A percentile compares a stretch with the other conserved stretches of the same genome.
phyloP scores from a whole-genome alignment of 768 basidiomycete genomes.

The Ramaria rubella region DNA sequence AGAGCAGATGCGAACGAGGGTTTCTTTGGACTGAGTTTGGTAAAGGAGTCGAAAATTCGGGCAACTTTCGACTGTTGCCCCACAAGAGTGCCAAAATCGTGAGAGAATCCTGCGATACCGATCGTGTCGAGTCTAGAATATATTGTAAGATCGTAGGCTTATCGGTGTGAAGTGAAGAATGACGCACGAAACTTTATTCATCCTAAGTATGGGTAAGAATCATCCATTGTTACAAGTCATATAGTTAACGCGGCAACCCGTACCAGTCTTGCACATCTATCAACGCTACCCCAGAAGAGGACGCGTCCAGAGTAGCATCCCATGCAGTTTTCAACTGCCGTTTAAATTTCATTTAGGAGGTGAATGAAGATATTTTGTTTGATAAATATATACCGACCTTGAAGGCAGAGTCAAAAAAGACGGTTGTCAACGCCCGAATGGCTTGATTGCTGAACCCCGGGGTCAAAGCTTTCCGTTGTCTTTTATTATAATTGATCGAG shows the following conservation, averaged over 20 bases:
- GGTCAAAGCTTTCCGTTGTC: too few species aligned
- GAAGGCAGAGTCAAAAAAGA: constrained; percentile 10
- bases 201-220: too few species aligned
- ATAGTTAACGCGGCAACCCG: too few species aligned
- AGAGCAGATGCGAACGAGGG: constrained; percentile 51
- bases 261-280: constrained; percentile 12
- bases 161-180: not conserved
- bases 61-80: constrained; percentile 41
- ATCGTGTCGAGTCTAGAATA: constrained; percentile 38
- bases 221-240: too few species aligned
- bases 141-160: not conserved
- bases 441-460: too few species aligned
- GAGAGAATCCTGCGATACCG: constrained; percentile 53
- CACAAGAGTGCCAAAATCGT: constrained; percentile 48
- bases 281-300: constrained; percentile 6
- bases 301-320: constrained; percentile 9
- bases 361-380: not conserved
- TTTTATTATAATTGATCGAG: too few species aligned
- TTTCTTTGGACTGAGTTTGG: constrained; percentile 45
- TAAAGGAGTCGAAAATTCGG: constrained; percentile 49
- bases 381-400: too few species aligned
- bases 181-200: constrained; percentile 1
- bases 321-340: constrained; percentile 3
- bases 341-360: not conserved
- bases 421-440: constrained; percentile 1